Percentiles rank a stretch among this genome's conserved stretches.
Conservation (phyloP, 306 rosid species). For the Rosa lucieae region DNA sequence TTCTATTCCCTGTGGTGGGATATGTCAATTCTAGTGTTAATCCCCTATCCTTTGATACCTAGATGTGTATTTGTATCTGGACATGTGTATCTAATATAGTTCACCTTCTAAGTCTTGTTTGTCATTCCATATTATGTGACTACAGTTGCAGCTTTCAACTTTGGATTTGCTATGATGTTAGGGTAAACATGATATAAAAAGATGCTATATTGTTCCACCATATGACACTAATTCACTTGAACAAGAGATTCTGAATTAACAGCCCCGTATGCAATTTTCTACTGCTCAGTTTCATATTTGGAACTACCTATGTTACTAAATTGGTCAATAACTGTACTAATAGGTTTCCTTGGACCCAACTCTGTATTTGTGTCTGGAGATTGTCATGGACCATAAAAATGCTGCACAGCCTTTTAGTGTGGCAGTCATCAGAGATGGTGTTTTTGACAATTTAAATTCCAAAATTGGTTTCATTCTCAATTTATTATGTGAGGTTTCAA, state of each 20-base stretch:
- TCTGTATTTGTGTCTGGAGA: not conserved
- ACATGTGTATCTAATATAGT: not conserved
- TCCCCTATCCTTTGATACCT: not conserved
- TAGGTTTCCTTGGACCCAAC: not conserved
- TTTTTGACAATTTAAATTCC: not conserved
- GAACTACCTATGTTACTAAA: not conserved
- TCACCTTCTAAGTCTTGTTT: not conserved
- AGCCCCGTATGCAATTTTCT: not conserved
- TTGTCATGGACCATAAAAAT: not conserved
- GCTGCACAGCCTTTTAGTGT: not conserved
- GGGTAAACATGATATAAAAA: no score
- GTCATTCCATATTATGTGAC: no score
- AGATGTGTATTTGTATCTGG: not conserved
- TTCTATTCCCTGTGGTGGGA: not conserved
- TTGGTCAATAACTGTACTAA: not conserved
- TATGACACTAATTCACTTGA: not conserved
- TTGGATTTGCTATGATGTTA: no score
- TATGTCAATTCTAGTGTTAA: no score
- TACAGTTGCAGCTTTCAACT: no score
- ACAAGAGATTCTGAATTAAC: not conserved
- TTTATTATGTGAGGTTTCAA: not conserved
- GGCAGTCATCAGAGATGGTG: not conserved
- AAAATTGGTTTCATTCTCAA: not conserved
- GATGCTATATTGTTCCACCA: no score
- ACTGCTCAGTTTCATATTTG: not conserved